Conservation (phyloP, 2,329 filamentous ascomycete species). For the Fusarium tricinctum region DNA sequence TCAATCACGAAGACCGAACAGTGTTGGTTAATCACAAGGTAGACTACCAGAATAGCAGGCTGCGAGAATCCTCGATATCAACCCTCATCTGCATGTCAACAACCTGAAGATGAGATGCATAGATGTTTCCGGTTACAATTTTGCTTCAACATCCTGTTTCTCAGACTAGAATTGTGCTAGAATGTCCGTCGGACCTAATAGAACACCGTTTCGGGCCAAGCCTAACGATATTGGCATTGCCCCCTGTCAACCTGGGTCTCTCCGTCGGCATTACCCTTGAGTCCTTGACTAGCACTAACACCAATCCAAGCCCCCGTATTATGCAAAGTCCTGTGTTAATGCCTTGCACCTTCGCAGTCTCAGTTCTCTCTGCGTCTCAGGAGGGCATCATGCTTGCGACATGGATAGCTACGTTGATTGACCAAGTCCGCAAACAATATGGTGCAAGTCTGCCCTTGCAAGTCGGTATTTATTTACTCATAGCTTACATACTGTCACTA, state of each 20-base stretch:
- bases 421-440: no score
- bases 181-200: not conserved
- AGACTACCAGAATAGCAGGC: no score
- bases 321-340: not conserved
- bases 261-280: not conserved
- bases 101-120: not conserved
- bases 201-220: not conserved
- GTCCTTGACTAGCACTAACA: not conserved
- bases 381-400: no score
- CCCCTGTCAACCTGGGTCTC: not conserved
- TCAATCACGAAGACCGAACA: not conserved
- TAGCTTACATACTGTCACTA: no score
- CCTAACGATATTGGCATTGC: not conserved
- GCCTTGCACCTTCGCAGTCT: not conserved
- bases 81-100: not conserved
- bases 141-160: not conserved
- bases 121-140: not conserved
- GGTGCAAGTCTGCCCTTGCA: no score
- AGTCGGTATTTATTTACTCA: no score
- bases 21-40: not conserved
- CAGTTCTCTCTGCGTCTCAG: not conserved
- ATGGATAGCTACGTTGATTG: no score
- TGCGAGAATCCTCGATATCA: no score
- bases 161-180: not conserved
- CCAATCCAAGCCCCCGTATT: not conserved